These are phyloP conservation scores for Pseudogymnoascus pannorum DNA, from an alignment of 2,329 filamentous ascomycete species.

Conservation along the genomic window DNA sequence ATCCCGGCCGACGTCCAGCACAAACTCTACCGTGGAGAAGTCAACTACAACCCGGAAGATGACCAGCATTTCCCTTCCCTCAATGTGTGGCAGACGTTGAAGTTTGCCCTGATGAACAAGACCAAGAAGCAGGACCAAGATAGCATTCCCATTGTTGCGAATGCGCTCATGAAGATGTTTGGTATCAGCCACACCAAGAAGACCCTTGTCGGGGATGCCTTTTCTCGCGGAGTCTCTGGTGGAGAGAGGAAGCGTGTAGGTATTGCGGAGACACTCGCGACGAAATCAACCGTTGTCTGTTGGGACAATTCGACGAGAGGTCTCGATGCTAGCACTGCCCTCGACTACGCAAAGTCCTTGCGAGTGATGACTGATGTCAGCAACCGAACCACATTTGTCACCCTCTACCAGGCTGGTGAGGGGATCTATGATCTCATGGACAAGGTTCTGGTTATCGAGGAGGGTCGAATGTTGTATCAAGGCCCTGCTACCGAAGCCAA, in stretches of 20 bases:
- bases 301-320: constrained; percentile 64
- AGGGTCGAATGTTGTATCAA: constrained; percentile 59
- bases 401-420: constrained; percentile 63
- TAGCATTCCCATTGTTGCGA: constrained; percentile 61
- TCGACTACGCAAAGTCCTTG: constrained; percentile 54
- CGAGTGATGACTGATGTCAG: constrained; percentile 56
- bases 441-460: constrained; percentile 61
- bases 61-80: constrained; percentile 67
- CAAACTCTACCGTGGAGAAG: constrained; percentile 65
- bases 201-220: constrained; percentile 50
- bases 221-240: constrained; percentile 53
- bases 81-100: constrained; percentile 71
- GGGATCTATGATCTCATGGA: constrained; percentile 64
- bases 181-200: constrained; percentile 48
- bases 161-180: constrained; percentile 68
- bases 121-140: constrained; percentile 58
- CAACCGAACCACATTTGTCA: constrained; percentile 53
- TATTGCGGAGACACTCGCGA: constrained; percentile 43
- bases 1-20: constrained; percentile 61
- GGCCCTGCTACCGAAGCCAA: constrained; percentile 51
- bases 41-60: constrained; percentile 72
- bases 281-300: constrained; percentile 42
- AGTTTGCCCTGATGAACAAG: constrained; percentile 68
- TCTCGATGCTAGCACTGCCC: constrained; percentile 55
- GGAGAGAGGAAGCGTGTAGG: constrained; percentile 55